Base-by-base conservation (phyloP, 164 flowering plant species). In the Kalanchoe fedtschenkoi region DNA sequence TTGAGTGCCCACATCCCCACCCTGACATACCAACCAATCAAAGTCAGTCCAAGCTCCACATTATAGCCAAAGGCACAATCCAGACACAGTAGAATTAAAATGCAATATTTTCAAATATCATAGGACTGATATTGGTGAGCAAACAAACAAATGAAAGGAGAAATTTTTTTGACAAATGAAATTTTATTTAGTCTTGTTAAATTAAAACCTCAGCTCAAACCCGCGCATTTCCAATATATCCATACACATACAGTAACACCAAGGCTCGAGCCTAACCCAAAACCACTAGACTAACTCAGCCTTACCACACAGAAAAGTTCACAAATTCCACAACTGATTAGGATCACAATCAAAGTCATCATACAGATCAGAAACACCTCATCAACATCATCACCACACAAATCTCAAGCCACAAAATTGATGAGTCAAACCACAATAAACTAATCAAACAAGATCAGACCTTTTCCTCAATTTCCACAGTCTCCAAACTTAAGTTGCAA, bases 1-100 rank as follows among this genome's bases (percentile, higher is more conserved):
- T 37, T 86, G 97, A 9, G 89, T 65, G 0, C 97, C 97, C 58
- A 80, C 87, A 72, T 88, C 97, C 32, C 65, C 75, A 19, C 91
- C 91, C 93, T 88, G 74, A 15, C 6, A 61, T 42, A 68, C 22
- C 26, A 58, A 21, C 14, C 6, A 29, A 60, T 9, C 5, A 14
- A 5, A 21, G 30, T 35, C 7, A 38, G 28, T 34, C 28, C 11
- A 10, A 37, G 30, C 16, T 32, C 21, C 22, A 35, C 0, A 19
- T 35, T 19, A 9, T 19, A 46, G 9, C 53, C 21, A 19, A 46
- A 21, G 8, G 26, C 24, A 19, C 21, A 46, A 46, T 46, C 53
- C 21, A 3, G 53, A 46, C 28, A 6, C 11, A 17, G 53, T 2
- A 46, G 9, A 19, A 19, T 5, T 11, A 19, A 46, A 15, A 43